A percentile compares a stretch with the other conserved stretches of the same genome.
Evolutionary conservation across 768 basidiomycete species (phyloP).

Genomic region (Dacryopinax spathularia): DNA sequence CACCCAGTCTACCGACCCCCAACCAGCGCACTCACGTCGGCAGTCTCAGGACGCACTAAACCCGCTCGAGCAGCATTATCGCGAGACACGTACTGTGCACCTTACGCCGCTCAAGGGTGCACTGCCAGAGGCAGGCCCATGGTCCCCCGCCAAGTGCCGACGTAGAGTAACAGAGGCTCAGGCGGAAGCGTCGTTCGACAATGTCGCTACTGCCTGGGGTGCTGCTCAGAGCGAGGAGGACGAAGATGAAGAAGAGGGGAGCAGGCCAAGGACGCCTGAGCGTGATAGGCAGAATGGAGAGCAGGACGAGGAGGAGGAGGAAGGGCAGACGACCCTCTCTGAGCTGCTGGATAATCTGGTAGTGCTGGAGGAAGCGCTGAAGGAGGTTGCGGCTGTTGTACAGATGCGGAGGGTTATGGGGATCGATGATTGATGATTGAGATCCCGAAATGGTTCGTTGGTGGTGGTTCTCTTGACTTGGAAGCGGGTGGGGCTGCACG

Average conservation of each 20-base stretch:
- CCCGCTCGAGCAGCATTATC: constrained; percentile 77
- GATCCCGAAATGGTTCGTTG: constrained; percentile 6
- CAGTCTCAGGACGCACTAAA: constrained; percentile 36
- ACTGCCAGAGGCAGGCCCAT: constrained; percentile 42
- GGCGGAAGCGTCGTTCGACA: no score
- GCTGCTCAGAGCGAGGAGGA: neutral
- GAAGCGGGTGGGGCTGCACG: neutral
- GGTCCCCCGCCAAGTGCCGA: constrained; percentile 42
- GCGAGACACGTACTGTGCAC: constrained; percentile 51
- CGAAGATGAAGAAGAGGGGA: constrained; percentile 17
- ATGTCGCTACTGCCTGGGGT: neutral
- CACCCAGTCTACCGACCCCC: neutral
- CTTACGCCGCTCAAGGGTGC: constrained; percentile 59
- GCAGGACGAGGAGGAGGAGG: constrained; percentile 20
- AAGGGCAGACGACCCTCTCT: constrained; percentile 43
- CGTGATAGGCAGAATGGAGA: constrained; percentile 18
- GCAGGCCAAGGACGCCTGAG: constrained; percentile 14
- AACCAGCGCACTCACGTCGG: constrained; percentile 6
- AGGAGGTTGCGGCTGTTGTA: constrained; percentile 76
- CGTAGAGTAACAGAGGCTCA: no score
- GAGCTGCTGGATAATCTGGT: constrained; percentile 86
- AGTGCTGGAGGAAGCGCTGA: constrained; percentile 85
- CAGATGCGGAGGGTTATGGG: constrained; percentile 72
- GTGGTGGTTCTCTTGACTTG: neutral
- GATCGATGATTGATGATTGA: constrained; percentile 38